Evolutionary conservation across 768 basidiomycete genomes (phyloP).

Genomic region (Solioccasus polychromus): DNA sequence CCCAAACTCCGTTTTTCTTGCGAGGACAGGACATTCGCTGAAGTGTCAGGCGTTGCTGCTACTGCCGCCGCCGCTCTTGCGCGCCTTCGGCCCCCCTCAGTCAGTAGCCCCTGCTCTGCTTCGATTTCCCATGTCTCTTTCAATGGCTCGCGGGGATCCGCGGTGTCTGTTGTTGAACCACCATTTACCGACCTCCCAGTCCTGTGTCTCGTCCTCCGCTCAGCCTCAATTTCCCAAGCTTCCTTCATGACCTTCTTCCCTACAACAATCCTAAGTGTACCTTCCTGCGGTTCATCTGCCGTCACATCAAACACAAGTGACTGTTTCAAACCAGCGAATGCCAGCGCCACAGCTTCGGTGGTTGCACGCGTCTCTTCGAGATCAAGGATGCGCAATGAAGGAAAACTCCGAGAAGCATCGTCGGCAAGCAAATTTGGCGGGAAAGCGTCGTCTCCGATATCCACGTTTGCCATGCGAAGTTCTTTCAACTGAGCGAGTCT

Average conservation of each 20-base stretch:
- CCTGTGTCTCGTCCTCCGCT: slow-evolving; percentile 47
- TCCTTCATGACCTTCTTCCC: slow-evolving; percentile 74
- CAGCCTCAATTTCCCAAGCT: slow-evolving; percentile 76
- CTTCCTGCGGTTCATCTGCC: slow-evolving; percentile 50
- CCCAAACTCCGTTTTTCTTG: slow-evolving; percentile 22
- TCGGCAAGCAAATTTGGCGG: slow-evolving; percentile 26
- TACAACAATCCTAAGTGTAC: slow-evolving; percentile 53
- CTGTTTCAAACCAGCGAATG: slow-evolving; percentile 48
- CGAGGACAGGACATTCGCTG: slow-evolving; percentile 10
- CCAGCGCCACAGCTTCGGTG: slow-evolving; percentile 40
- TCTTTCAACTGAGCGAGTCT: slow-evolving; percentile 53
- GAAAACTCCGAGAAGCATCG: slow-evolving; percentile 38
- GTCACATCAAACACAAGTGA: slow-evolving; percentile 54
- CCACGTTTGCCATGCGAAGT: slow-evolving; percentile 51
- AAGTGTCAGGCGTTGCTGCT: slow-evolving; percentile 43
- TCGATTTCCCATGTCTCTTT: slow-evolving; percentile 83
- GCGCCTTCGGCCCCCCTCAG: slow-evolving; percentile 69
- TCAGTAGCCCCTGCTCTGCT: slow-evolving; percentile 69
- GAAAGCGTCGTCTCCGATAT: slow-evolving; percentile 61
- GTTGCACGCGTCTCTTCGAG: slow-evolving; percentile 64
- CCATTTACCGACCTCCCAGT: slow-evolving; percentile 31
- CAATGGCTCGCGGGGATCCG: slow-evolving; percentile 29
- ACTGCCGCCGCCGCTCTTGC: slow-evolving; percentile 45
- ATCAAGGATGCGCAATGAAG: slow-evolving; percentile 55
- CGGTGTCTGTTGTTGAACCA: neutral